These are phyloP conservation scores for Yamadazyma atmosphaerica DNA, from an alignment of 1,139 yeast species.

Conservation along the genomic window DNA sequence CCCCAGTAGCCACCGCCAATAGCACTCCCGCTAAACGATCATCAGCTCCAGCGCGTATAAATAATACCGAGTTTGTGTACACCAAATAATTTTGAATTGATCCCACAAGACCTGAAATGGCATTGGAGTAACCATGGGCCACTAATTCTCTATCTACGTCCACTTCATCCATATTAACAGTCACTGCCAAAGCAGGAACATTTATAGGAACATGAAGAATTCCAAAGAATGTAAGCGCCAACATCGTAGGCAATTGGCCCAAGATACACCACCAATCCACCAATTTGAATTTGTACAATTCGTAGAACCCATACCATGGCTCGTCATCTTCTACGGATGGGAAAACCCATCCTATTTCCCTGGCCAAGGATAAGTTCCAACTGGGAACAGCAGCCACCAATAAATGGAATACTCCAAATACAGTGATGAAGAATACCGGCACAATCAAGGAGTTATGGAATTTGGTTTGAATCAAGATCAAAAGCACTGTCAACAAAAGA, in stretches of 20 bases:
- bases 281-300: constrained; percentile 62
- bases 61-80: constrained; percentile 88
- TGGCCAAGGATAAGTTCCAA: constrained; percentile 59
- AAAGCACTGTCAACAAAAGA: constrained; percentile 55
- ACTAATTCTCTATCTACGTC: constrained; percentile 92
- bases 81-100: constrained; percentile 93
- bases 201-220: constrained; percentile 95
- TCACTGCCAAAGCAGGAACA: constrained; percentile 94
- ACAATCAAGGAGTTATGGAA: constrained; percentile 75
- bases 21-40: constrained; percentile 83
- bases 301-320: constrained; percentile 89
- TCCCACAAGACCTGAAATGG: constrained; percentile 79
- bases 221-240: constrained; percentile 94
- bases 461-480: constrained; percentile 62
- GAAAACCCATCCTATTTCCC: constrained; percentile 85
- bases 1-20: constrained; percentile 77
- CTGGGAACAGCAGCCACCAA: constrained; percentile 64
- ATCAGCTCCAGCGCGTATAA: constrained; percentile 93
- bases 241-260: constrained; percentile 84
- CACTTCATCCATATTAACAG: constrained; percentile 79
- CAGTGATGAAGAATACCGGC: constrained; percentile 75
- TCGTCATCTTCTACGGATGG: constrained; percentile 62
- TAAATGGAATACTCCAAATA: constrained; percentile 69
- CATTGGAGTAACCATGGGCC: constrained; percentile 94
- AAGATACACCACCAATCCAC: constrained; percentile 75